Base-by-base conservation (phyloP, 2,329 filamentous ascomycete genomes). In the Arachnopeziza araneosa region DNA sequence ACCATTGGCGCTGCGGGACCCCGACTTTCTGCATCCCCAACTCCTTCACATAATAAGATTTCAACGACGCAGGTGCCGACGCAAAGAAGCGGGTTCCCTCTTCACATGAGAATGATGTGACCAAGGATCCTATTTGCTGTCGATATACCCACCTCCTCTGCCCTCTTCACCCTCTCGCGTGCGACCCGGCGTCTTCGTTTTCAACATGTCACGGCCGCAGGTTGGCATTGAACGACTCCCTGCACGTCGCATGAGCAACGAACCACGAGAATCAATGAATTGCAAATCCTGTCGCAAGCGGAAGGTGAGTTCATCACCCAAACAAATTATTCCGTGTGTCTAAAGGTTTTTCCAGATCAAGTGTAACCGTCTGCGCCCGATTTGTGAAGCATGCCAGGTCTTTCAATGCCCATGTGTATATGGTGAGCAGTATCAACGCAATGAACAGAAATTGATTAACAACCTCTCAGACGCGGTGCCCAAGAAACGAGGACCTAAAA, bases 251-350 rank as follows among this genome's bases (percentile, higher is more conserved):
- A 69, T 72, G 69, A 72, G 69, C 66, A 71, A 72, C 65, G 73
- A 95, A 73, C 90, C 89, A 50, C 86, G 89, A 69, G 91, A 96
- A 79, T 90, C 89, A 36, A 96, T 96, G 91, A 96, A 96, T 75
- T 96, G 91, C 84, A 96, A 96, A 75, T 95, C 90, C 59, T 96
- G 91, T 79, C 85, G 91, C 68, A 96, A 96, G 76, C 83, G 91
- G 77, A 96, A 96, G 87, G 91, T 93, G 75, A 54, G 78, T 62
- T 24, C 0, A 36, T 21, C n/a, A 19, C n/a, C 9, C 54, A 21
- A 61, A 56, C 56, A 19, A 69, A 57, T 59, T 68, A 51, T 65
- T 67, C 58, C 62, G 53, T 52, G n/a, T 50, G 36, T 49, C 66
- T 69, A 58, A 65, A 61, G 62, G 51, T 56, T 63, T 57, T 57